Conservation (phyloP, 2,329 filamentous ascomycete genomes). For the Ophiocordyceps camponoti-floridani region DNA sequence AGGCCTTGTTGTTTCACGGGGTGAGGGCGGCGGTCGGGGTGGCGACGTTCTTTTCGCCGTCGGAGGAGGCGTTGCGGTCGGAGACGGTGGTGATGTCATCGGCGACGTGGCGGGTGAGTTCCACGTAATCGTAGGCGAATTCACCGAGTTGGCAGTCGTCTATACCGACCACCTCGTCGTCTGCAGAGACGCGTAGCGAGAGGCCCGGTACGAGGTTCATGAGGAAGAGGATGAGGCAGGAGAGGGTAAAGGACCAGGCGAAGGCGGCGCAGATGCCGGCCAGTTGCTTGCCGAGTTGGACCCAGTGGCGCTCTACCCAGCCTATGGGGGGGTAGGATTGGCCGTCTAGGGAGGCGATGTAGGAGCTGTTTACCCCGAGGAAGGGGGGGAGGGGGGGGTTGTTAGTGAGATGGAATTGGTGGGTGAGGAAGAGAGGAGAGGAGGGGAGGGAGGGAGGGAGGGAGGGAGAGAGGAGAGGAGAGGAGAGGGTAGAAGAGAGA, state of each 20-base stretch:
- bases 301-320: conserved; percentile 54
- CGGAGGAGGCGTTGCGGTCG: conserved; percentile 5
- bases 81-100: conserved; percentile 11
- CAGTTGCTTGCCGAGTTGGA: conserved; percentile 54
- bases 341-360: conserved; percentile 59
- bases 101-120: conserved; percentile 46
- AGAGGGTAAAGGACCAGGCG: conserved; percentile 48
- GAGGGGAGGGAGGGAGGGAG: neutral
- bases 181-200: conserved; percentile 46
- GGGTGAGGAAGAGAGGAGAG: too few species aligned
- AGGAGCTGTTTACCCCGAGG: conserved; percentile 35
- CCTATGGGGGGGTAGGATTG: conserved; percentile 39
- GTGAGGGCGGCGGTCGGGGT: neutral
- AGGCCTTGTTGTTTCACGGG: too few species aligned
- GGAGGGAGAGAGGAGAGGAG: neutral
- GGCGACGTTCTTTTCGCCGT: conserved; percentile 1
- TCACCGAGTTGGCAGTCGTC: conserved; percentile 67
- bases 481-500: neutral
- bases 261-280: conserved; percentile 48
- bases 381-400: too few species aligned
- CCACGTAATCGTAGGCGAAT: conserved; percentile 72
- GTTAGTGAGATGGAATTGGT: neutral
- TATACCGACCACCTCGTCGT: conserved; percentile 50
- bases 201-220: conserved; percentile 57
- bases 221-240: conserved; percentile 50